Evolutionary conservation across 768 basidiomycete species (phyloP).

Genomic region (Amanita pseudoporphyria): DNA sequence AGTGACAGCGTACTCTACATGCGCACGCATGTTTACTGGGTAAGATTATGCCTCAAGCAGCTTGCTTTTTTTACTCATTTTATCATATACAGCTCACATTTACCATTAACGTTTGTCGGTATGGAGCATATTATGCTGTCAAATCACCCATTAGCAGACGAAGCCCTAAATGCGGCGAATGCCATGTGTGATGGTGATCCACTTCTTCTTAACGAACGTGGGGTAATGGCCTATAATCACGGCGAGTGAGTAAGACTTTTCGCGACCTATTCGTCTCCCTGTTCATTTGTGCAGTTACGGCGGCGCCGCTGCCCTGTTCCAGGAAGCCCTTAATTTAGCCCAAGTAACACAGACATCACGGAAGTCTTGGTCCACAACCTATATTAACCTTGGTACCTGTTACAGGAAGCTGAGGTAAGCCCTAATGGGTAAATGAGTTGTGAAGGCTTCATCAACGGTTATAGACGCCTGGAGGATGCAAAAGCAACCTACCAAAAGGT

Average conservation of each 20-base stretch:
- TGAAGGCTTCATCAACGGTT: neutral
- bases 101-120: slow-evolving; percentile 91
- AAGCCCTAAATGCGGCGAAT: slow-evolving; percentile 77
- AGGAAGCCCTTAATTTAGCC: slow-evolving; percentile 70
- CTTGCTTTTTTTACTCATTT: neutral
- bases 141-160: slow-evolving; percentile 73
- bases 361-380: slow-evolving; percentile 81
- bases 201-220: slow-evolving; percentile 83
- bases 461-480: slow-evolving; percentile 52
- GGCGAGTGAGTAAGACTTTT: slow-evolving; percentile 48
- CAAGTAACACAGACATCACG: slow-evolving; percentile 80
- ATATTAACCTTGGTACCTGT: slow-evolving; percentile 88
- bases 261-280: neutral
- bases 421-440: neutral
- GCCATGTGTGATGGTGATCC: slow-evolving; percentile 84
- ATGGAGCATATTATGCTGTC: slow-evolving; percentile 96
- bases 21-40: slow-evolving; percentile 93
- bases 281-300: slow-evolving; percentile 44
- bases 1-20: slow-evolving; percentile 96
- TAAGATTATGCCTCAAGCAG: slow-evolving; percentile 21
- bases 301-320: slow-evolving; percentile 61
- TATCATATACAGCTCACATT: slow-evolving; percentile 68
- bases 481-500: slow-evolving; percentile 68
- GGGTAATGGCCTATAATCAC: slow-evolving; percentile 86
- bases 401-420: slow-evolving; percentile 71